A percentile compares a stretch with the other conserved stretches of the same genome.
These are phyloP conservation scores for Chalaropsis ovoidea DNA, from an alignment of 2,329 filamentous ascomycete species.

Conservation along the genomic window DNA sequence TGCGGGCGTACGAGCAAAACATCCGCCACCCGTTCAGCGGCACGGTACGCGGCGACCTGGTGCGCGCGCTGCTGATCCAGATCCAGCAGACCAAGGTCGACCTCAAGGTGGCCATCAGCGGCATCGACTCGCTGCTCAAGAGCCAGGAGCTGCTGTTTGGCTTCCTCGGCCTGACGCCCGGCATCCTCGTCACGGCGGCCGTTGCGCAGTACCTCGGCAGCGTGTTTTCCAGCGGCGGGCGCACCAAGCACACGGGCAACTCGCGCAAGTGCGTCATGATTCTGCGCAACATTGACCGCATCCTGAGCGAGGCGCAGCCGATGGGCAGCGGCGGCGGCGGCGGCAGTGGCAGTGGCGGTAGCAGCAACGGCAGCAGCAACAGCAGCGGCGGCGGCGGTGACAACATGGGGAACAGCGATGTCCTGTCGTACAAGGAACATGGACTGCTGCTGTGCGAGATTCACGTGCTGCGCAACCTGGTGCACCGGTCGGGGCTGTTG, in stretches of 20 bases:
- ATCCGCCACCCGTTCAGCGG: slow-evolving; percentile 72
- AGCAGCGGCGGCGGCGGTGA: neutral
- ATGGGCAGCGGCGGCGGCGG: slow-evolving; percentile 32
- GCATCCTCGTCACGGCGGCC: slow-evolving; percentile 76
- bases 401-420: slow-evolving; percentile 46
- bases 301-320: slow-evolving; percentile 57
- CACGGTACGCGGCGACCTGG: slow-evolving; percentile 72
- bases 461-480: slow-evolving; percentile 65
- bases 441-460: slow-evolving; percentile 83
- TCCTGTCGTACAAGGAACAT: slow-evolving; percentile 85
- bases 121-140: slow-evolving; percentile 87
- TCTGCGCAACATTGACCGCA: slow-evolving; percentile 78
- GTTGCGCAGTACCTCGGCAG: slow-evolving; percentile 60
- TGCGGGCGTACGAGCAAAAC: slow-evolving; percentile 85
- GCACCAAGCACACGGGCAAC: slow-evolving; percentile 46
- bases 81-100: slow-evolving; percentile 99
- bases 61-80: slow-evolving; percentile 86
- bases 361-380: neutral
- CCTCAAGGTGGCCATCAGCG: slow-evolving; percentile 88
- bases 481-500: slow-evolving; percentile 41
- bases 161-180: slow-evolving; percentile 90
- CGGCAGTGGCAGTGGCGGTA: neutral
- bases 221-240: slow-evolving; percentile 57
- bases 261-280: slow-evolving; percentile 64
- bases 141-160: slow-evolving; percentile 96